Evolutionary conservation across 2,329 filamentous ascomycete genomes (phyloP).

Genomic region (Colletotrichum zoysiae): DNA sequence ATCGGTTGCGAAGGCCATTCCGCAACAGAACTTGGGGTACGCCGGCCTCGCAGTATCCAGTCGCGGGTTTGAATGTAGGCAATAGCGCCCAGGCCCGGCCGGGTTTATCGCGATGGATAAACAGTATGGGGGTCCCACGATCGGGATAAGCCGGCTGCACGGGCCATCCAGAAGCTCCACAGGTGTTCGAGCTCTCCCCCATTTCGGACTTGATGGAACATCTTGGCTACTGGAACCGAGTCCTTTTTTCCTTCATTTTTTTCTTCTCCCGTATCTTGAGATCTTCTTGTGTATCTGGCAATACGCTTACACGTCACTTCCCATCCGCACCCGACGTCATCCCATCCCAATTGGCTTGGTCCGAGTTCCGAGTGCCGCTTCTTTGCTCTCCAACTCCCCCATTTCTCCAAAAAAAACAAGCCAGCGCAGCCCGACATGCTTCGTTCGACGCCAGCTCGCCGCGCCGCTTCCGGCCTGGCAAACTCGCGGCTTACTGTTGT

Average conservation of each 20-base stretch:
- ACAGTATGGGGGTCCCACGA: no score
- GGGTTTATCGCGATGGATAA: no score
- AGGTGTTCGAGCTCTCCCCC: slow-evolving; percentile 1
- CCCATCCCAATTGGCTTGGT: slow-evolving; percentile 26
- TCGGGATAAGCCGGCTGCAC: slow-evolving; percentile 15
- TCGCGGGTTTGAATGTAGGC: no score
- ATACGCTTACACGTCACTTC: neutral
- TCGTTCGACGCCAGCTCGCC: slow-evolving; percentile 39
- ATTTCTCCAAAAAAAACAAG: slow-evolving; percentile 22
- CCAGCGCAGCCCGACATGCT: slow-evolving; percentile 30
- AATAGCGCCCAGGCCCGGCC: no score
- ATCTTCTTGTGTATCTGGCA: slow-evolving; percentile 9
- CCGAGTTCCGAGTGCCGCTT: slow-evolving; percentile 16
- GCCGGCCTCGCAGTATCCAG: no score
- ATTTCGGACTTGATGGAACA: neutral
- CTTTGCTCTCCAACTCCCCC: slow-evolving; percentile 5
- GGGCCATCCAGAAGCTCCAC: neutral
- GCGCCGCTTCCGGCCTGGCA: slow-evolving; percentile 41
- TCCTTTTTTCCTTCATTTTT: slow-evolving; percentile 21
- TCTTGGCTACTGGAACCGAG: slow-evolving; percentile 19
- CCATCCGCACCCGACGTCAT: slow-evolving; percentile 2
- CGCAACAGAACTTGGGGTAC: no score
- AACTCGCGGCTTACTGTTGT: slow-evolving; percentile 37
- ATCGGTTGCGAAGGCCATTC: no score
- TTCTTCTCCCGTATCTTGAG: slow-evolving; percentile 1